Base-by-base conservation (phyloP, 768 basidiomycete species). In the Amyloporia xantha region DNA sequence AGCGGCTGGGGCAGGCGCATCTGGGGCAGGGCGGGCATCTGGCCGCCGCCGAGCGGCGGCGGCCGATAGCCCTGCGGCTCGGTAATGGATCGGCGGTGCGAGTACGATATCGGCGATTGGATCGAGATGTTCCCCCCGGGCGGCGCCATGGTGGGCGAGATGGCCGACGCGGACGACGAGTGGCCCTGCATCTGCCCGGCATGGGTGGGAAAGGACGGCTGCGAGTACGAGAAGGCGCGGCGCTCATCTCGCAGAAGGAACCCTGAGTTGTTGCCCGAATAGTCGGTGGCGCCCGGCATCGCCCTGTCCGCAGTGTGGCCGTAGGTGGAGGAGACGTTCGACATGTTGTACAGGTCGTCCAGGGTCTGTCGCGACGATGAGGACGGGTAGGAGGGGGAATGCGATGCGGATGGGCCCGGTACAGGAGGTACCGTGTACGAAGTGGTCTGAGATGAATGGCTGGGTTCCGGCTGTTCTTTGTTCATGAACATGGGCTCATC, bases 71-170 rank as follows among this genome's bases (percentile, higher is more conserved):
- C 71, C 54, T 77, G 78, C 20, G 80, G 72, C 41, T 82, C 82
- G 25, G 77, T 78, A 44, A 76, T 67, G 33, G 80, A 71, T 44
- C 82, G 74, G 52, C 81, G 73, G 54, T 78, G 79, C 35, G 73
- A 71, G 59, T 75, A 83, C 12, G 76, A 66, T 49, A 76, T 55
- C 36, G 75, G 60, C 7, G 70, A 64, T 46, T 78, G 73, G 5
- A 71, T 70, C 64, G 5, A 6, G 7, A 20, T 1, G 28, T 30
- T 30, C 24, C 39, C 39, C 12, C 41, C 33, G 17, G 20, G 75
- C 72, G 26, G 71, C 67, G 45, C 58, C 68, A 56, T 73, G 73
- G 27, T 67, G 67, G 53, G 68, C 66, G 49, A 38, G 47, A 50
- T 38, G 55, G 48, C 23, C 3, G 48, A 30, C 44, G 46, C 40